A percentile compares a stretch with the other conserved stretches of the same genome.
Evolutionary conservation across 306 rosid species (phyloP).

Genomic region (Neltuma alba): DNA sequence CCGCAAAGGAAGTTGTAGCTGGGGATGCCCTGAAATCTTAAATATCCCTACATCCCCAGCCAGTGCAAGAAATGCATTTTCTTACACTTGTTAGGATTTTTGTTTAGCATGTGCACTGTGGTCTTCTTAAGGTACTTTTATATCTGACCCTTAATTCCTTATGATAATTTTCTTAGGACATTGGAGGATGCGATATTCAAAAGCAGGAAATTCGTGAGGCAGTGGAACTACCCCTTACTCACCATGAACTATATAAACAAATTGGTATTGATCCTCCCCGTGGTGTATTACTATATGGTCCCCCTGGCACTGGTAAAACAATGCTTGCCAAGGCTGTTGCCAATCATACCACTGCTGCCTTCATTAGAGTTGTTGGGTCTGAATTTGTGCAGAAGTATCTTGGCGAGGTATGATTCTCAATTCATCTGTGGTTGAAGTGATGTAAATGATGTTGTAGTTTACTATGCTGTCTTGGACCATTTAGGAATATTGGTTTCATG

Average conservation of each 20-base stretch:
- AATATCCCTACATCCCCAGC: slow-evolving; percentile 37
- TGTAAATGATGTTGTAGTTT: not conserved
- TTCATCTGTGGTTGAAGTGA: slow-evolving; percentile 19
- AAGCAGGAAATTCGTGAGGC: slow-evolving; percentile 99
- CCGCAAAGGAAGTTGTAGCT: slow-evolving; percentile 49
- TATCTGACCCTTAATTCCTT: not conserved
- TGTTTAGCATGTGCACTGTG: slow-evolving; percentile 10
- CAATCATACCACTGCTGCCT: slow-evolving; percentile 97
- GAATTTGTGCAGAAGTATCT: slow-evolving; percentile 99
- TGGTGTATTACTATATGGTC: slow-evolving; percentile 97
- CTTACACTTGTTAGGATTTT: slow-evolving; percentile 4
- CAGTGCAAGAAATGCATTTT: not conserved
- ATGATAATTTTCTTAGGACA: slow-evolving; percentile 57
- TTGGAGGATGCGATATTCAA: slow-evolving; percentile 98
- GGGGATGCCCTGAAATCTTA: slow-evolving; percentile 57
- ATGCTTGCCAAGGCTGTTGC: slow-evolving; percentile 99
- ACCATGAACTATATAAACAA: slow-evolving; percentile 95
- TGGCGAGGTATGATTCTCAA: slow-evolving; percentile 81
- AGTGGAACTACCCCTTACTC: slow-evolving; percentile 95
- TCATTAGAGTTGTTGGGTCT: slow-evolving; percentile 98
- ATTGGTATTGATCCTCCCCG: slow-evolving; percentile 99
- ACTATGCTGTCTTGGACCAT: not conserved
- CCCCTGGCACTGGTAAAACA: slow-evolving; percentile 99
- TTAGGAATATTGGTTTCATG: slow-evolving; percentile 6
- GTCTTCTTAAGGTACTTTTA: slow-evolving; percentile 3